Conservation (phyloP, 257 asterid genomes). For the Coffea eugenioides region DNA sequence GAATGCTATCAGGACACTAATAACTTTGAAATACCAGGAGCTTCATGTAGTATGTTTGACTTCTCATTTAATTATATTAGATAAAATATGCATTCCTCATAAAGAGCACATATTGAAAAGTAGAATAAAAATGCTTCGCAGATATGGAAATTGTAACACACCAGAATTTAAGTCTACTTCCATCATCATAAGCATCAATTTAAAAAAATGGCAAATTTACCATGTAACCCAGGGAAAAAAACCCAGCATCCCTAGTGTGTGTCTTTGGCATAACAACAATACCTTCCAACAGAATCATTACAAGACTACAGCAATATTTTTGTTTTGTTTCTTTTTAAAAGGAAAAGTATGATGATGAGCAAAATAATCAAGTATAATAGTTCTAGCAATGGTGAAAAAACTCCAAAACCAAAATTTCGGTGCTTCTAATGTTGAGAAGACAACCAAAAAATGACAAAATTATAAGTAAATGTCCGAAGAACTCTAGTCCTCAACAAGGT, state of each 20-base stretch:
- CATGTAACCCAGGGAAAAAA: neutral
- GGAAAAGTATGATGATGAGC: neutral
- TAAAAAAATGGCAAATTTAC: too few relatives aligned
- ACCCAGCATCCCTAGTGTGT: neutral
- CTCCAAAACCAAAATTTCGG: neutral
- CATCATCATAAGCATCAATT: neutral
- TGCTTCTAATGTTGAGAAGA: neutral
- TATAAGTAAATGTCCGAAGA: neutral
- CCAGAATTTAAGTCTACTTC: neutral
- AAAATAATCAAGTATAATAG: neutral
- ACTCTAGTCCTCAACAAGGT: slow-evolving; percentile 7
- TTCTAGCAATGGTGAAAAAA: neutral
- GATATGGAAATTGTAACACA: neutral
- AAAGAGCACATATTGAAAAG: neutral
- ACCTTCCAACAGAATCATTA: neutral
- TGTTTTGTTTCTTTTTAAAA: too few relatives aligned
- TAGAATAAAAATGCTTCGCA: neutral
- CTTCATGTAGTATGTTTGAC: neutral
- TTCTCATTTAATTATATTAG: neutral
- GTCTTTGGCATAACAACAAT: neutral
- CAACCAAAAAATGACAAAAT: neutral
- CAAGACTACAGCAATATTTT: neutral
- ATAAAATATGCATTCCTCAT: neutral
- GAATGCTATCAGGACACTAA: neutral
- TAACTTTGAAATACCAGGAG: neutral